A percentile compares a stretch with the other conserved stretches of the same genome.
phyloP scores from a whole-genome alignment of 306 rosid genomes.

The Dalbergia cochinchinensis region DNA sequence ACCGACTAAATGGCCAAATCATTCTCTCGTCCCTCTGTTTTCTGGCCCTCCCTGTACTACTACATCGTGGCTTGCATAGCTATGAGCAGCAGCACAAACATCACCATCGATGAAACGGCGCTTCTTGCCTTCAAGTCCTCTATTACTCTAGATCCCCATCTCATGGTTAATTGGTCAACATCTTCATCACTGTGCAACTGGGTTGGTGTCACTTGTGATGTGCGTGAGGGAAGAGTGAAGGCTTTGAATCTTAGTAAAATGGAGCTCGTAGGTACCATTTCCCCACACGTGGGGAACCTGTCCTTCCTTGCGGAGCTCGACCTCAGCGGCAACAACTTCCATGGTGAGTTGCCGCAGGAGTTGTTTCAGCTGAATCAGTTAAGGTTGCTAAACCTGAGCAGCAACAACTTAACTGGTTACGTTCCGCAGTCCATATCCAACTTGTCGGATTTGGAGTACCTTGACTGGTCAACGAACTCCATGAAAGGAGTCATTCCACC shows the following conservation, averaged over 20 bases:
- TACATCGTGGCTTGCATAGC: neutral
- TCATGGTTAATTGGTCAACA: neutral
- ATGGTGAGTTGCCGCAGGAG: neutral
- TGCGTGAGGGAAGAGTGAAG: neutral
- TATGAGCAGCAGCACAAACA: neutral
- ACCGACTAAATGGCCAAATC: neutral
- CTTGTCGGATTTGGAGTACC: neutral
- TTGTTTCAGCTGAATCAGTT: neutral
- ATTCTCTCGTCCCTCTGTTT: neutral
- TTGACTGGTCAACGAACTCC: neutral
- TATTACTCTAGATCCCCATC: neutral
- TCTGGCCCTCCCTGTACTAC: neutral
- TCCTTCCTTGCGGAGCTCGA: slow-evolving; percentile 26
- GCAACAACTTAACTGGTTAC: neutral
- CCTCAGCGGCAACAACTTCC: neutral
- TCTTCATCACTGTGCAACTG: neutral
- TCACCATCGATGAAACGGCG: neutral
- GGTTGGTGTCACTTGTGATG: slow-evolving; percentile 28
- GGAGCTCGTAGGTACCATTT: neutral
- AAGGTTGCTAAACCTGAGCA: neutral
- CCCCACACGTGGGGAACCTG: slow-evolving; percentile 4
- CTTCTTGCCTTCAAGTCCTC: slow-evolving; percentile 2
- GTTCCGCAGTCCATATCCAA: neutral
- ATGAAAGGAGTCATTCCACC: neutral
- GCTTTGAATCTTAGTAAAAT: neutral